Evolutionary conservation across 2,329 filamentous ascomycete genomes (phyloP).

Genomic region (Epichloe aotearoae): DNA sequence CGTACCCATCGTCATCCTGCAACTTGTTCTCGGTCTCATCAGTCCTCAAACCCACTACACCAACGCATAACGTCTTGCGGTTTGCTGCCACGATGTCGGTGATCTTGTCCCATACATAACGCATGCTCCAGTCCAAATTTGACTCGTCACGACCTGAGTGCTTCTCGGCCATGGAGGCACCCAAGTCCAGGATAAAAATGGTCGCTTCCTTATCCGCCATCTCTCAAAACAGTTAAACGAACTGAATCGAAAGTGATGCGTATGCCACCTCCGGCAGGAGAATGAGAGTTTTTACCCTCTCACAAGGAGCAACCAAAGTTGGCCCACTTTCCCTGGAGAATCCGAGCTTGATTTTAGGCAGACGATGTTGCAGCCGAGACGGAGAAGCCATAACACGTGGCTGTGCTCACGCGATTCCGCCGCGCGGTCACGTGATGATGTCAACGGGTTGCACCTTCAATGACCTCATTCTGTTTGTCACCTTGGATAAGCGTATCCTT

Average conservation of each 20-base stretch:
- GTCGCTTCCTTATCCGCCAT: slow-evolving; percentile 94
- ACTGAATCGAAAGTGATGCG: background rate
- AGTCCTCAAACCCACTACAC: slow-evolving; percentile 75
- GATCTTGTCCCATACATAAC: slow-evolving; percentile 88
- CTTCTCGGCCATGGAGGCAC: slow-evolving; percentile 65
- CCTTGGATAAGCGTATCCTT: background rate
- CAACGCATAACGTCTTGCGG: slow-evolving; percentile 53
- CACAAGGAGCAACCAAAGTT: background rate
- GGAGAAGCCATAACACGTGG: background rate
- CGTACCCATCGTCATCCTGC: slow-evolving; percentile 57
- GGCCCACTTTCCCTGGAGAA: background rate
- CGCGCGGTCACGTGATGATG: slow-evolving; percentile 20
- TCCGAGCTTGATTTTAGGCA: slow-evolving; percentile 9
- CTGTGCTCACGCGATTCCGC: slow-evolving; percentile 13
- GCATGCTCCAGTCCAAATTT: slow-evolving; percentile 80
- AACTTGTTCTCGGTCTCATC: slow-evolving; percentile 62
- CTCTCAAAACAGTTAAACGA: background rate
- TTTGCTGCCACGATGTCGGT: slow-evolving; percentile 56
- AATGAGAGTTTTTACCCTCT: background rate
- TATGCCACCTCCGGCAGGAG: no score
- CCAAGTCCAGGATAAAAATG: slow-evolving; percentile 83
- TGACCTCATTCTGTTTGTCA: slow-evolving; percentile 1
- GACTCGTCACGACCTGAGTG: slow-evolving; percentile 59
- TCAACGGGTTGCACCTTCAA: background rate
- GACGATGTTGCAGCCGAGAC: slow-evolving; percentile 3